Evolutionary conservation across 83 land plant species (phyloP), one percentile per base, ranked within the genome.

Genomic region (Diphasiastrum complanatum): DNA sequence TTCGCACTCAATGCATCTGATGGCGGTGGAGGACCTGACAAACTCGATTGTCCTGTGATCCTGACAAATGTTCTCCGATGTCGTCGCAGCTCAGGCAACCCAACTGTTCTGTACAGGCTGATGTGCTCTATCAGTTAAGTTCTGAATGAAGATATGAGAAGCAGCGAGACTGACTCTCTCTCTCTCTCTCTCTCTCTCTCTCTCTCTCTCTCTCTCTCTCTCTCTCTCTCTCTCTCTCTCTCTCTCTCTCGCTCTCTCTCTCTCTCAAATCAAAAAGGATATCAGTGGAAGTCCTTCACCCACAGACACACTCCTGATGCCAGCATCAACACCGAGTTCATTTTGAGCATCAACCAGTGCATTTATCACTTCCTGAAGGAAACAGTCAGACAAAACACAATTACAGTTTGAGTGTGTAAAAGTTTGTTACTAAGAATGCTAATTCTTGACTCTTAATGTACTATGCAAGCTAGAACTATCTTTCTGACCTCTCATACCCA

Each of bases 11-110:
- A 68, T 11, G 87, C 79, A 78, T 92, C 96, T 4, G 87, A 74
- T 22, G 98, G 91, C 10, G 98, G 98, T 6, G 96, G 86, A 26
- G 81, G 96, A 1, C 98, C 98, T 58, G 92, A 89, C 63, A 93
- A 78, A 68, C 99, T 89, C 1, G 87, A 47, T 58, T 93, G 99
- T 38, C 96, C 88, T 23, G 99, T 76, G 64, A 93, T 65, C 50
- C 85, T 89, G 23, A 93, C 72, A 47, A 93, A 89, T n/a, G 99
- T 93, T 29, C 89, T 49, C 25, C 96, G 77, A 23, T 83, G 73
- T 36, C 99, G 78, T 0, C 99, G 80, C 22, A 93, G 71, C 71
- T 93, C 96, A 11, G 99, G 96, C 32, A 93, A 63, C 11, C 96
- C 96, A 55, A 93, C 82, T n/a, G 61, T 48, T 58, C 91, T 75